A percentile compares a stretch with the other conserved stretches of the same genome.
Conservation (phyloP, 139 green algal species). For the Picochlorum sp. region DNA sequence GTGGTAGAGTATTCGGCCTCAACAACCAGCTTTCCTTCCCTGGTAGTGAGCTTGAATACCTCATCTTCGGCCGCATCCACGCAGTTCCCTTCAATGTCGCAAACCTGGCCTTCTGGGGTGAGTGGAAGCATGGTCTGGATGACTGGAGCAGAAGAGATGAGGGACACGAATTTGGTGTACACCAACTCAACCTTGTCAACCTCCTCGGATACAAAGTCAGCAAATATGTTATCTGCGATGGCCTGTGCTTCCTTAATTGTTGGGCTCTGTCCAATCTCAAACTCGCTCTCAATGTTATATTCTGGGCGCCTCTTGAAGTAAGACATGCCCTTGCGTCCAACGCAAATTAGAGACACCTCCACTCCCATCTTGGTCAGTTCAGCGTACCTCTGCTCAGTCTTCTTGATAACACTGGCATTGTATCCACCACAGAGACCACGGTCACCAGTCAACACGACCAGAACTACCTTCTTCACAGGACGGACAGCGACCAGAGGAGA, state of each 20-base stretch:
- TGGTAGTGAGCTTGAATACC: constrained; percentile 93
- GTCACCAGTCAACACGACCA: constrained; percentile 89
- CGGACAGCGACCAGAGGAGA: constrained; percentile 81
- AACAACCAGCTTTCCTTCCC: constrained; percentile 74
- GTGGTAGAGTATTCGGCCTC: constrained; percentile 68
- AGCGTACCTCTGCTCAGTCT: constrained; percentile 68
- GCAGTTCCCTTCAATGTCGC: constrained; percentile 90
- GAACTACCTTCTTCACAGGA: constrained; percentile 87
- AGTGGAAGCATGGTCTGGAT: constrained; percentile 95
- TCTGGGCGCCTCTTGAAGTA: constrained; percentile 85
- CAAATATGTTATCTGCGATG: constrained; percentile 94
- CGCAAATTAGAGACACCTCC: constrained; percentile 62
- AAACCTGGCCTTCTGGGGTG: constrained; percentile 65
- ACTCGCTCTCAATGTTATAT: constrained; percentile 68
- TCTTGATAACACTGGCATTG: constrained; percentile 91
- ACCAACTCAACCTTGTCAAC: constrained; percentile 97
- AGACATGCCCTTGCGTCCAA: constrained; percentile 86
- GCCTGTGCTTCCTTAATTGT: constrained; percentile 94
- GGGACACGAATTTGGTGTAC: constrained; percentile 98
- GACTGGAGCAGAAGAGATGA: constrained; percentile 78
- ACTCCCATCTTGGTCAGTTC: constrained; percentile 83
- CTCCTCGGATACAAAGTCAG: constrained; percentile 86
- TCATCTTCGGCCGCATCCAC: constrained; percentile 95
- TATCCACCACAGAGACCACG: constrained; percentile 97
- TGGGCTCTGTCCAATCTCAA: constrained; percentile 71